phyloP scores from a whole-genome alignment of 106 monocot species.

The Ottelia alismoides region DNA sequence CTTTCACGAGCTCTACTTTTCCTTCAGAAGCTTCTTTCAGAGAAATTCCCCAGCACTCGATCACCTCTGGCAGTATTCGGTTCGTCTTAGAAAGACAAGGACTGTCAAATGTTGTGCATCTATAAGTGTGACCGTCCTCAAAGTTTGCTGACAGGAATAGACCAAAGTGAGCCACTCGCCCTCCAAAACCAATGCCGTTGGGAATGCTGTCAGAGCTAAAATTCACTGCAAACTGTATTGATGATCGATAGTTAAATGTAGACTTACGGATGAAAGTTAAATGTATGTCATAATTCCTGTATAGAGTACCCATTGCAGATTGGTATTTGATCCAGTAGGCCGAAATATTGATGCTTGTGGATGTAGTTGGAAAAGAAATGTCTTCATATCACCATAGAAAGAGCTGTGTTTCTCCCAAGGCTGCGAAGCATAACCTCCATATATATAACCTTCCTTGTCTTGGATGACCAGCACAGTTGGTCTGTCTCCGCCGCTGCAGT shows the following conservation, averaged over 20 bases:
- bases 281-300: neutral
- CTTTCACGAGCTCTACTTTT: slow-evolving; percentile 27
- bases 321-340: slow-evolving; percentile 78
- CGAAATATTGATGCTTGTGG: slow-evolving; percentile 74
- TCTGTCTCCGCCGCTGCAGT: slow-evolving; percentile 49
- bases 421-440: slow-evolving; percentile 94
- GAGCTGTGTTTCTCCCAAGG: slow-evolving; percentile 85
- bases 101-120: slow-evolving; percentile 84
- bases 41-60: slow-evolving; percentile 80
- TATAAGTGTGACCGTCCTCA: slow-evolving; percentile 72
- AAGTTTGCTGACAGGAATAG: slow-evolving; percentile 75
- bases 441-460: slow-evolving; percentile 71
- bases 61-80: slow-evolving; percentile 45
- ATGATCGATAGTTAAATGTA: neutral
- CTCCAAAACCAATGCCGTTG: slow-evolving; percentile 94
- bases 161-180: slow-evolving; percentile 74
- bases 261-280: neutral
- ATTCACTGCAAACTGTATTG: slow-evolving; percentile 69
- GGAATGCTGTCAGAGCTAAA: slow-evolving; percentile 96
- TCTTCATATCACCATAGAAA: slow-evolving; percentile 99
- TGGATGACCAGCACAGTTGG: slow-evolving; percentile 73
- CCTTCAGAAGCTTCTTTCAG: slow-evolving; percentile 18
- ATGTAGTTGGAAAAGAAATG: slow-evolving; percentile 78
- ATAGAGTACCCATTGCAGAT: slow-evolving; percentile 81
- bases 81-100: slow-evolving; percentile 63